These are phyloP conservation scores for Phytophthora pistaciae DNA, from an alignment of 352 stramenopile genomes.

Conservation along the genomic window DNA sequence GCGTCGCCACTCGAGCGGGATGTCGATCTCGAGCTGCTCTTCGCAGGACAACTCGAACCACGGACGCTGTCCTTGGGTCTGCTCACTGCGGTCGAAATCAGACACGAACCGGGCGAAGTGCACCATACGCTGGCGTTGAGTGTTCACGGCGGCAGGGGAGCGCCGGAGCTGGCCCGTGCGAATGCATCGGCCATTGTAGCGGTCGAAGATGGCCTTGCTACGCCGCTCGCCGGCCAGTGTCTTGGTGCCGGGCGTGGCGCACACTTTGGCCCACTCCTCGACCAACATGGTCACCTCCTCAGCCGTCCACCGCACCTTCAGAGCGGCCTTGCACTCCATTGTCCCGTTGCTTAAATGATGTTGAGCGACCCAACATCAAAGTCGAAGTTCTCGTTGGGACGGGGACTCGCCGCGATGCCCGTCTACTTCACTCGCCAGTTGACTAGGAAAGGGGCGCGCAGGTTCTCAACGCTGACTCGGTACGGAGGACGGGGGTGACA, in stretches of 20 bases:
- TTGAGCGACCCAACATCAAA: too few relatives aligned
- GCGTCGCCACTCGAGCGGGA: constrained; percentile 22
- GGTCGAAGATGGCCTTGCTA: constrained; percentile 24
- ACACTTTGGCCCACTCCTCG: constrained; percentile 28
- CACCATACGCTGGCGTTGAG: constrained; percentile 27
- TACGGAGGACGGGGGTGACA: neutral
- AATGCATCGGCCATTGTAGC: constrained; percentile 22
- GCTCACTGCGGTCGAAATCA: constrained; percentile 11
- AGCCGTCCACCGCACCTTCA: constrained; percentile 29
- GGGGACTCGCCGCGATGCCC: neutral
- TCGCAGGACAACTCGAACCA: constrained; percentile 26
- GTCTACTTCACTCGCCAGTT: neutral
- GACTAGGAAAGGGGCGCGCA: neutral
- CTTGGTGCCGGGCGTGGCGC: neutral
- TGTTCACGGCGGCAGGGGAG: constrained; percentile 21
- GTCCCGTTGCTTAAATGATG: neutral
- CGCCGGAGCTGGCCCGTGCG: constrained; percentile 12
- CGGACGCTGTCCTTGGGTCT: constrained; percentile 4
- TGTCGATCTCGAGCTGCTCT: constrained; percentile 12
- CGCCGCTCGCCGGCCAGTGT: constrained; percentile 11
- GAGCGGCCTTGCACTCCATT: constrained; percentile 16
- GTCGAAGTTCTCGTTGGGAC: constrained; percentile 3
- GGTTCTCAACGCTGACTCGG: neutral
- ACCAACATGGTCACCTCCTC: constrained; percentile 22
- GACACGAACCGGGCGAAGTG: constrained; percentile 20